Base-by-base conservation (phyloP, 306 rosid species). In the Begonia loranthoides region DNA sequence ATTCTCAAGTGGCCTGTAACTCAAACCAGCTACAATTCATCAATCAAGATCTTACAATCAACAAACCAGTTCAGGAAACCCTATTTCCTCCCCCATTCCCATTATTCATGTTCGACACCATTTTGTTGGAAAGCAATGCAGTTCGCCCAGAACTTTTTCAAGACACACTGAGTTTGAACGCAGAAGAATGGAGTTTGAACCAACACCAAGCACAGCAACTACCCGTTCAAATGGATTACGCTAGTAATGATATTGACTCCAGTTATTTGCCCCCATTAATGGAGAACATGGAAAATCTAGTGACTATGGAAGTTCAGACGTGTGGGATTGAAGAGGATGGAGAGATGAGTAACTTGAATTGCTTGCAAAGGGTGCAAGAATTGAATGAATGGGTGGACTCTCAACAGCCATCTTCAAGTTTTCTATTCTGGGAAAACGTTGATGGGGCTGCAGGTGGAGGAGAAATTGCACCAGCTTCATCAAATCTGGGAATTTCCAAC, bases 381-480 rank as follows among this genome's bases (percentile, higher is more conserved):
- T 67, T 82, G 70, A 77, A 71, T 59, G 79, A 82, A 24, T 85
- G 94, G 94, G 85, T 77, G 51, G 87, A 68, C 46, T 56, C 72
- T 12, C 90, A 89, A 41, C 94, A 79, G 55, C 83, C 85, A 1
- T 76, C 83, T 59, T 60, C 95, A 9, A 85, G 60, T 59, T 85
- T 79, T 71, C 81, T 85, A 21, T 90, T 85, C 53, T 90, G 97
- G 97, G 97, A 90, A 54, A 73, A 47, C 60, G 82, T 77, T 40
- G 94, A 78, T 19, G 64, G 57, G 11, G 15, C 55, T 8, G 48
- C 59, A 13, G 64, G 69, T 41, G 76, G 74, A 50, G 93, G 64
- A 50, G 82, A 74, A 60, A 70, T 47, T 49, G 53, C 67, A 1
- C 66, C 67, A 40, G 53, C 84, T 56, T 70, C 87, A 21, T 69